These are phyloP conservation scores for Suhomyces prunicola DNA, from an alignment of 805 yeast genomes.

Conservation along the genomic window DNA sequence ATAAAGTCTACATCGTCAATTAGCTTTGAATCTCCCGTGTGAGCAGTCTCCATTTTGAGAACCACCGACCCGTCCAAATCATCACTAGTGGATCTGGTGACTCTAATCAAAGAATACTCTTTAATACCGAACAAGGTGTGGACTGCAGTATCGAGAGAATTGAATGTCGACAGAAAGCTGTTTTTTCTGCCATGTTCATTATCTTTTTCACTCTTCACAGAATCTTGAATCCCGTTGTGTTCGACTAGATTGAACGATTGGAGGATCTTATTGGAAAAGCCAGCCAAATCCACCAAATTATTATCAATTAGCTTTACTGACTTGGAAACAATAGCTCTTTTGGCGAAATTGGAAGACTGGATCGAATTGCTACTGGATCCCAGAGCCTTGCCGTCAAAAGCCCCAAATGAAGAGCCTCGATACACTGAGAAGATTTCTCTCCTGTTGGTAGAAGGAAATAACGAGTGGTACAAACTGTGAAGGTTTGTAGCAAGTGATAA, in stretches of 20 bases:
- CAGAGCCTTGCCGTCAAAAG: neutral
- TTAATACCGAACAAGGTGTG: slow-evolving; percentile 37
- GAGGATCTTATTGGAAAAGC: slow-evolving; percentile 35
- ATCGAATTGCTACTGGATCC: neutral
- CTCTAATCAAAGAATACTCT: slow-evolving; percentile 46
- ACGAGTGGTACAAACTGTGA: slow-evolving; percentile 40
- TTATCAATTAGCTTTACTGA: slow-evolving; percentile 37
- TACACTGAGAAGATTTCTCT: slow-evolving; percentile 14
- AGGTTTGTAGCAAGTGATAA: slow-evolving; percentile 46
- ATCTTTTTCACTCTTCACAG: neutral
- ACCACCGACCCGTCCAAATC: slow-evolving; percentile 51
- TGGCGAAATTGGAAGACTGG: neutral
- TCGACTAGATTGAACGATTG: slow-evolving; percentile 23
- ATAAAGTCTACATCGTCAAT: slow-evolving; percentile 47
- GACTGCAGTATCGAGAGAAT: slow-evolving; percentile 47
- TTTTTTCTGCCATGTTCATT: neutral
- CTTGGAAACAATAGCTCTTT: slow-evolving; percentile 16
- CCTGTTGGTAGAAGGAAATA: slow-evolving; percentile 34
- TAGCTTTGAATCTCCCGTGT: slow-evolving; percentile 48
- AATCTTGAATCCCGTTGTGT: neutral
- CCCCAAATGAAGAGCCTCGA: neutral
- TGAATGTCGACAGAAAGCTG: slow-evolving; percentile 29
- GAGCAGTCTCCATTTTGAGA: slow-evolving; percentile 52
- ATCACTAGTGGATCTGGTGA: slow-evolving; percentile 53
- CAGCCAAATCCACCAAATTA: slow-evolving; percentile 36